Evolutionary conservation across 2,329 filamentous ascomycete species (phyloP), one percentile per base, ranked within the genome.

Genomic region (Penicillium sclerotigenum): DNA sequence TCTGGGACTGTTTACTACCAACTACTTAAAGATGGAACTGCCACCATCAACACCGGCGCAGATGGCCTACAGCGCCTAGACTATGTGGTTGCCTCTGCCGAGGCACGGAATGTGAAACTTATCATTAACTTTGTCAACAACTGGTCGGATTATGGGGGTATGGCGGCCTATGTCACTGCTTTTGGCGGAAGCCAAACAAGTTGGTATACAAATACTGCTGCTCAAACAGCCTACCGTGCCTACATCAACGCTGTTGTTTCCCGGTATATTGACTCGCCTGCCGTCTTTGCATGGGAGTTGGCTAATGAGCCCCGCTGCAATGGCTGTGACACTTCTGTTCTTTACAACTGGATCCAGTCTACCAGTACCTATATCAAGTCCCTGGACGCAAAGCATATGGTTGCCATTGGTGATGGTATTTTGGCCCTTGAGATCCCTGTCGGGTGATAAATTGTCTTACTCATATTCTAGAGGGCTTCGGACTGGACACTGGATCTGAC

Each of bases 221-320:
- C 80, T 8, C 83, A 86, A 69, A 65, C 74, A 0, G 80, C 85
- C 54, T 89, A 89, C 68, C 82, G 83, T 62, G 77, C 75, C 46
- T 89, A 88, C 67, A 80, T 88, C 65, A 75, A 80, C 47, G 74
- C 77, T 0, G 78, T 89, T 7, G 80, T 89, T 2, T 80, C 72
- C 20, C 77, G 86, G 11, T 88, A 87, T 72, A 80, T 75, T 43
- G 74, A 78, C 58, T 86, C 83, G 0, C 72, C 81, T 0, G 80
- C 86, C 0, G 79, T 89, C 45, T 83, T 88, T 60, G 83, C 84
- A 0, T 89, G 86, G 86, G 86, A 89, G 64, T 74, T 89, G 1
- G 82, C 78, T 54, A 89, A 89, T 61, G 86, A 89, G 71, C 82
- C 85, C 16, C 78, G 86, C 57, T 88, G 85, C 73, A 75, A 79